Percentiles rank a stretch among this genome's conserved stretches.
Conservation (phyloP, 1,284 basidiomycete genomes). For the Trametes pubescens region DNA sequence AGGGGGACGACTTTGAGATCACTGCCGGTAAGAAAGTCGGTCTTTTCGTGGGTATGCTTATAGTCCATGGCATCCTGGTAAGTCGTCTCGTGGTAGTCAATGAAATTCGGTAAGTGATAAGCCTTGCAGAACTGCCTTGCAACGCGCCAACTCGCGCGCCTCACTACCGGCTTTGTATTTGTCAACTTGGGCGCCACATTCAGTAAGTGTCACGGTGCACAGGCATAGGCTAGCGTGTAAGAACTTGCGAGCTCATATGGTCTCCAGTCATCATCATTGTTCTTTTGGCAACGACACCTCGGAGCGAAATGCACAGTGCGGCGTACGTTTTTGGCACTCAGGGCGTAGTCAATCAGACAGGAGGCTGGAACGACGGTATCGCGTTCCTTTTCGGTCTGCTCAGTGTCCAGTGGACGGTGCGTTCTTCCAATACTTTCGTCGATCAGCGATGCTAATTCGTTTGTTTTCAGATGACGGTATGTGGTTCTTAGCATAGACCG, state of each 20-base stretch:
- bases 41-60: conserved; percentile 74
- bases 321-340: conserved; percentile 81
- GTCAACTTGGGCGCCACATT: conserved; percentile 84
- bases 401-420: conserved; percentile 91
- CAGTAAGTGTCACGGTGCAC: conserved; percentile 42
- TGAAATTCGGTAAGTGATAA: neutral
- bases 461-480: conserved; percentile 68
- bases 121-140: conserved; percentile 77
- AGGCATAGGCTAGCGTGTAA: conserved; percentile 46
- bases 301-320: conserved; percentile 82
- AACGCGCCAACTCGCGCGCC: conserved; percentile 80
- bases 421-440: conserved; percentile 35
- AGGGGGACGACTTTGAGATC: conserved; percentile 59
- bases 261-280: conserved; percentile 83
- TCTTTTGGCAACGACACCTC: conserved; percentile 80
- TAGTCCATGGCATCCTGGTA: conserved; percentile 78
- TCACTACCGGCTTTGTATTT: conserved; percentile 88
- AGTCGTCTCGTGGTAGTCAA: conserved; percentile 27
- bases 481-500: conserved; percentile 24
- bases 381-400: conserved; percentile 90
- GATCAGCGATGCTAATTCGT: conserved; percentile 1
- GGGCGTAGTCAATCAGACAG: conserved; percentile 78
- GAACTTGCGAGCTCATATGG: neutral
- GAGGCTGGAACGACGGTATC: conserved; percentile 82
- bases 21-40: conserved; percentile 77